Base-by-base conservation (phyloP, 225 moss, liverwort and hornwort genomes). In the Asterella californica region DNA sequence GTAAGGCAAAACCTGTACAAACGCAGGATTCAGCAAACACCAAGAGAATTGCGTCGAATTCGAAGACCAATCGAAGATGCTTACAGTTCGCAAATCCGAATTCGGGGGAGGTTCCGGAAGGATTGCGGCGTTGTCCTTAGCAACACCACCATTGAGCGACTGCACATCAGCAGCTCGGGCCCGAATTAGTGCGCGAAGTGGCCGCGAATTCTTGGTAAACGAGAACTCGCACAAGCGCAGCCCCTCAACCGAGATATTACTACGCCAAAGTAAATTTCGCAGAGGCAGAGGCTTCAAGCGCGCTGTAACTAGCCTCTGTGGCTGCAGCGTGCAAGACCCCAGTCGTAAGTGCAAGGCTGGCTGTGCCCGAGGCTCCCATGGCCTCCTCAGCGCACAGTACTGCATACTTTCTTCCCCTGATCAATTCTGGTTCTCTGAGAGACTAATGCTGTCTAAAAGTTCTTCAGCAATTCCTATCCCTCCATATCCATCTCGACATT, bases 1-100 rank as follows among this genome's bases (percentile, higher is more conserved):
- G 83, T 92, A 96, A 15, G 94, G 94, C 86, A 96, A 73, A 74
- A 91, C 88, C 95, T 96, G 86, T 47, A 27, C 48, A 22, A 77
- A 45, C 57, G n/a, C 25, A 60, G 47, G 14, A 34, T 14, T 74
- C 12, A 74, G 29, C 9, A 42, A 42, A 21, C 36, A 18, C 17
- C 74, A 19, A 21, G 15, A 29, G 42, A 32, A 6, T 27, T 3
- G 37, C 42, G 37, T 49, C 27, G 19, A 71, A 79, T 25, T 42
- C 6, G 8, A 24, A 17, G 50, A 22, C 32, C 29, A 36, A 64
- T 54, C 1, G 15, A 27, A 79, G 49, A 37, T 29, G 71, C 83
- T 84, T 71, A 87, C 87, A 80, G 83, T 87, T 79, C 29, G 82
- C 36, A 87, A 59, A 54, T 65, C 83, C 75, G 79, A 79, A 60